Base-by-base conservation (phyloP, 2,329 filamentous ascomycete genomes). In the Fusarium nematophilum region DNA sequence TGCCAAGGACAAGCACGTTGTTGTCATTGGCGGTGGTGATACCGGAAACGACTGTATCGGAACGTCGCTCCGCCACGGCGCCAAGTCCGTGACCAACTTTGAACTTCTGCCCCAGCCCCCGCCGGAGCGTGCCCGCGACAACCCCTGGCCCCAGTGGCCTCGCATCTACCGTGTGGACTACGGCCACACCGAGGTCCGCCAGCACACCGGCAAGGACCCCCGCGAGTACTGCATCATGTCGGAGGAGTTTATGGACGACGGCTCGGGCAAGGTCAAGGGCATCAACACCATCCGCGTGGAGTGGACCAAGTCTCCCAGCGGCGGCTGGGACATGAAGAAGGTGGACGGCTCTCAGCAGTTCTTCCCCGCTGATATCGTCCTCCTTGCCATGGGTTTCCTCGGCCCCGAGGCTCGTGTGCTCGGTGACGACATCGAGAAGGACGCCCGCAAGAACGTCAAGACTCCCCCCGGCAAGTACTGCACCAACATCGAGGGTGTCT, bases 261-360 rank as follows among this genome's bases (percentile, higher is more conserved):
- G 92, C 59, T 86, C 79, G 43, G 93, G 93, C 73, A 89, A 90
- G 64, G 92, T 98, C 72, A 96, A 93, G 83, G 94, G 94, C 62
- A 97, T 98, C 83, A 97, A 95, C 79, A 97, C 93, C 36, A 87
- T 95, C 55, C 92, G 94, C 49, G 93, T 98, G 36, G 93, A 97
- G 76, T 98, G 94, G 94, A 95, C 92, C 68, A 95, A 93, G 83
- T 92, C 88, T 48, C 84, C 91, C 23, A 89, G 86, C 59, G 93
- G 93, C 65, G 93, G 93, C 37, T 98, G 94, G 94, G 94, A 97
- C 78, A 97, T 98, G 93, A 97, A 97, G 85, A 94, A 96, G 76
- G 84, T 96, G 26, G 93, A 97, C 66, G 93, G 91, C 30, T 94
- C 90, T 59, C 91, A 96, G 81, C 88, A 97, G 74, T 96, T 96